A percentile compares a stretch with the other conserved stretches of the same genome.
Evolutionary conservation across 495 filamentous ascomycete genomes (phyloP).

Genomic region (Penicillium riverlandense): DNA sequence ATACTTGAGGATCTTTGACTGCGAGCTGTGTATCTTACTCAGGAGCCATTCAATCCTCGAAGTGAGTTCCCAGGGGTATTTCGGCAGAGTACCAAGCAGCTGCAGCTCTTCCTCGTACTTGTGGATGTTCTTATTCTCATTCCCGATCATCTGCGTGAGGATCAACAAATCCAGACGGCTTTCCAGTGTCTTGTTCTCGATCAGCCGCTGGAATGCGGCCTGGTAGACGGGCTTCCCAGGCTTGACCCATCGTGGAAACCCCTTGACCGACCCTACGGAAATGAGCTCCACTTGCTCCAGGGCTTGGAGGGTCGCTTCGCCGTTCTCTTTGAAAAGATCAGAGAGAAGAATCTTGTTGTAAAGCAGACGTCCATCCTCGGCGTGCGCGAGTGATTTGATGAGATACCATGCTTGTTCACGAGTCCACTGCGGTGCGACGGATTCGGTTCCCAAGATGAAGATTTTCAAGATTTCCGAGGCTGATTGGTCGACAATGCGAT

Average conservation of each 20-base stretch:
- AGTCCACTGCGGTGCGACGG: slow-evolving; percentile 53
- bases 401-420: slow-evolving; percentile 85
- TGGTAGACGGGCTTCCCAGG: slow-evolving; percentile 85
- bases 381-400: slow-evolving; percentile 60
- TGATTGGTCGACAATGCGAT: slow-evolving; percentile 81
- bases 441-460: slow-evolving; percentile 60
- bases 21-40: slow-evolving; percentile 60
- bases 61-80: slow-evolving; percentile 53
- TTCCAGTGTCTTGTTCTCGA: slow-evolving; percentile 62
- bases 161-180: slow-evolving; percentile 69
- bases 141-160: slow-evolving; percentile 56
- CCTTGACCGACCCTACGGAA: slow-evolving; percentile 60
- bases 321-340: slow-evolving; percentile 59
- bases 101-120: slow-evolving; percentile 75
- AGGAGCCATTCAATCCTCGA: slow-evolving; percentile 64
- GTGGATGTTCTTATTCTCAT: slow-evolving; percentile 66
- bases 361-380: slow-evolving; percentile 47
- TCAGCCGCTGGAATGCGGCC: slow-evolving; percentile 67
- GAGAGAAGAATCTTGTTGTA: slow-evolving; percentile 80
- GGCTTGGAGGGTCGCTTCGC: slow-evolving; percentile 66
- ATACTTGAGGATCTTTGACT: slow-evolving; percentile 66
- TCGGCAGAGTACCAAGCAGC: slow-evolving; percentile 53
- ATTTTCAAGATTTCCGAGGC: slow-evolving; percentile 89
- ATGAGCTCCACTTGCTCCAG: slow-evolving; percentile 88
- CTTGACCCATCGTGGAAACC: slow-evolving; percentile 67